Conservation (phyloP, 768 basidiomycete genomes). For the Mycena amicta region DNA sequence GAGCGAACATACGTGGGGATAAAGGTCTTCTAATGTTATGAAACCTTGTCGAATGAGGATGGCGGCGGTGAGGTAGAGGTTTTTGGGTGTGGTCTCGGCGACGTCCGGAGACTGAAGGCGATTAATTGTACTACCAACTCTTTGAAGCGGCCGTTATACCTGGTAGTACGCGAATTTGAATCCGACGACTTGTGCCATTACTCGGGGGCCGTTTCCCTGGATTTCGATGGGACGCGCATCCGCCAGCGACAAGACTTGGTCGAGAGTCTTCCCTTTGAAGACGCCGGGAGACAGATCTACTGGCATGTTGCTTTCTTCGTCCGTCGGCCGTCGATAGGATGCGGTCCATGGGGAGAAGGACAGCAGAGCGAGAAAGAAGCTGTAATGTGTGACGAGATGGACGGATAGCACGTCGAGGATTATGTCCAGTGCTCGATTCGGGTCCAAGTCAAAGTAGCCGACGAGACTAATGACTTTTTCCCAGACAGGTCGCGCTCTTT, state of each 20-base stretch:
- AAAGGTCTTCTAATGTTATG: conserved; percentile 83
- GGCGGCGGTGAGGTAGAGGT: conserved; percentile 80
- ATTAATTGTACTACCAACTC: conserved; percentile 17
- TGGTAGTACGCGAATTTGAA: conserved; percentile 96
- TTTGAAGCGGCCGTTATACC: conserved; percentile 44
- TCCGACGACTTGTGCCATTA: conserved; percentile 91
- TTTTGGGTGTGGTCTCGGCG: conserved; percentile 64
- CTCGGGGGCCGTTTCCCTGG: conserved; percentile 48
- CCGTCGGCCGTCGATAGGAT: conserved; percentile 40
- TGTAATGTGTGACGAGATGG: conserved; percentile 79
- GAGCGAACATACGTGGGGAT: conserved; percentile 79
- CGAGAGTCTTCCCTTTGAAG: conserved; percentile 63
- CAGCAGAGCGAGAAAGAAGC: conserved; percentile 86
- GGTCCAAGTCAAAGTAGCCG: conserved; percentile 96
- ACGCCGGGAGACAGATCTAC: conserved; percentile 39
- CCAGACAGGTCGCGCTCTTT: conserved; percentile 73
- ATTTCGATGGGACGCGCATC: conserved; percentile 38
- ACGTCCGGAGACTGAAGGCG: conserved; percentile 53
- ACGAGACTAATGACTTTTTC: conserved; percentile 86
- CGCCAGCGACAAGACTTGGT: conserved; percentile 63
- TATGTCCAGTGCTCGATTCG: conserved; percentile 90
- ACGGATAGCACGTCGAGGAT: conserved; percentile 89
- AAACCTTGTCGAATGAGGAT: conserved; percentile 89
- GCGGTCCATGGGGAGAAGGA: conserved; percentile 88
- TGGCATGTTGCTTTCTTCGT: conserved; percentile 37